A percentile compares a stretch with the other conserved stretches of the same genome.
phyloP scores from a whole-genome alignment of 768 basidiomycete genomes.

The Hypholoma fasciculare region DNA sequence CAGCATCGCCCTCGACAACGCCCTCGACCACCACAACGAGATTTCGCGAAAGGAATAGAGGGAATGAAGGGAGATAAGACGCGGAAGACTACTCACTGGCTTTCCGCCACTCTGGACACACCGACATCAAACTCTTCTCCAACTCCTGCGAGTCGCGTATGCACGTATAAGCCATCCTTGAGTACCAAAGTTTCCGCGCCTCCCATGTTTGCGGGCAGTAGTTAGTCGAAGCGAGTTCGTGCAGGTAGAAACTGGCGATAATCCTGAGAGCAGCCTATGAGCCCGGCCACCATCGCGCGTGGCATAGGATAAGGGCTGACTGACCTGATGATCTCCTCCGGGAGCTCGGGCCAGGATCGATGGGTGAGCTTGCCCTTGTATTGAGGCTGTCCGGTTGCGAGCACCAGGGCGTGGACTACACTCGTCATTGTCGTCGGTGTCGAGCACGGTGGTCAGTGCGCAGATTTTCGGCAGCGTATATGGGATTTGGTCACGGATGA shows the following conservation, averaged over 20 bases:
- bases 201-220: constrained; percentile 53
- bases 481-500: constrained; percentile 33
- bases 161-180: constrained; percentile 58
- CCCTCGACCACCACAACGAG: not conserved
- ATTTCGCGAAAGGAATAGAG: constrained; percentile 1
- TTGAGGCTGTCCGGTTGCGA: not conserved
- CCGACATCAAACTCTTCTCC: constrained; percentile 58
- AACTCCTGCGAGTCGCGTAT: constrained; percentile 63
- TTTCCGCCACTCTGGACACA: constrained; percentile 59
- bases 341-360: constrained; percentile 31
- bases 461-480: constrained; percentile 34
- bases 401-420: constrained; percentile 2
- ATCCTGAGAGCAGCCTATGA: constrained; percentile 33
- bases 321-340: constrained; percentile 28
- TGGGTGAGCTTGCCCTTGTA: constrained; percentile 27
- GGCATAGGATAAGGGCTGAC: constrained; percentile 21
- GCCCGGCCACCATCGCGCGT: constrained; percentile 34
- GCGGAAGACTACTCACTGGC: constrained; percentile 47
- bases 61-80: not conserved
- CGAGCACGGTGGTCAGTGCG: constrained; percentile 44
- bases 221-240: constrained; percentile 39
- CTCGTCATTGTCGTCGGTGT: constrained; percentile 27
- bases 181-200: constrained; percentile 56
- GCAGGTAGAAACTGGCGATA: constrained; percentile 61
- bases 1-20: not conserved